Evolutionary conservation across 164 flowering plant species (phyloP), one percentile per base, ranked within the genome.

Genomic region (Saururus chinensis): DNA sequence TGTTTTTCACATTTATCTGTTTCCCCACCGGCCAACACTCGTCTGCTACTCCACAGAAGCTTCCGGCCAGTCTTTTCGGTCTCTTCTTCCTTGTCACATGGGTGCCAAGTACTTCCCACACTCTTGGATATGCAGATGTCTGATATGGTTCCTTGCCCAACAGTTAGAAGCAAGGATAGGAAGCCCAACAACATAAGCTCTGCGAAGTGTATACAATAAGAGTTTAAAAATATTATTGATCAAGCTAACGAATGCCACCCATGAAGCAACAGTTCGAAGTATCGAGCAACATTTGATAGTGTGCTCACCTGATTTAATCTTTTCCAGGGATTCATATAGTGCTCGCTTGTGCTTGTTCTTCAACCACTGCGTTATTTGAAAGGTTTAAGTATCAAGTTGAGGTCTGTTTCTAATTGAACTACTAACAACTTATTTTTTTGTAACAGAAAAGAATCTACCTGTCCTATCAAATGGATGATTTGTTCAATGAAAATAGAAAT

Each of bases 171-270:
- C 73, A 85, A 66, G 1, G 86, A 83, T 71, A 89, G 77, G 54
- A 89, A 89, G 12, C 87, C 93, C 69, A 85, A 52, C 55, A 89
- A 68, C 92, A 84, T 86, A 61, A 85, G 78, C 82, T 83, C 87
- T 83, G 53, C 57, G 14, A 42, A 42, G 17, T 10, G 9, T 14
- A 42, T 10, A 64, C 9, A n/a, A 49, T 17, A 24, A 40, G 40
- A 51, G n/a, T n/a, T n/a, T n/a, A n/a, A n/a, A n/a, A n/a, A n/a
- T n/a, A n/a, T n/a, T 63, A 51, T 25, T 35, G 6, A 6, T 30
- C 37, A 30, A 30, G 37, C 37, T 30, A 30, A 30, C 2, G n/a
- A n/a, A n/a, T n/a, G n/a, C n/a, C n/a, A n/a, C n/a, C n/a, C n/a
- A n/a, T 12, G 24, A 59, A 4, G 40, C 54, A 20, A 52, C 14